Percentiles rank a stretch among this genome's conserved stretches.
phyloP scores from a whole-genome alignment of 1,284 basidiomycete species.

The Nidula niveotomentosa region DNA sequence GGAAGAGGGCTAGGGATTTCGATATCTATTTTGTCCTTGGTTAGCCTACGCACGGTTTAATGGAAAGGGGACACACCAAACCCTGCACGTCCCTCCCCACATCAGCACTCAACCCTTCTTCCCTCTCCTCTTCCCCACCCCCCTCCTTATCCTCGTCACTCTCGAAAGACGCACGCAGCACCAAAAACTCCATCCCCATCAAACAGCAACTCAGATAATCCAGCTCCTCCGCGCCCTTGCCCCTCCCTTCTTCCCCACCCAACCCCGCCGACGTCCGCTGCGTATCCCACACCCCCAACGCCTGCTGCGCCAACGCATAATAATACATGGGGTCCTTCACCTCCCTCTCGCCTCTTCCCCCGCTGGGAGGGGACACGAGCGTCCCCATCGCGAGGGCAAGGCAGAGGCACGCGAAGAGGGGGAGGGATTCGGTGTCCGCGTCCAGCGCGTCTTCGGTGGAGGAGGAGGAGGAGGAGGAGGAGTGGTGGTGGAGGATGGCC shows the following conservation, averaged over 20 bases:
- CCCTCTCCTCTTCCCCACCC: conserved; percentile 41
- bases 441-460: neutral
- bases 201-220: conserved; percentile 23
- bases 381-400: conserved; percentile 59
- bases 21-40: no score
- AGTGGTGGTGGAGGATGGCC: neutral
- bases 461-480: neutral
- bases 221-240: conserved; percentile 17
- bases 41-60: no score
- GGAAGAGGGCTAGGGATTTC: no score
- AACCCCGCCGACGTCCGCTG: conserved; percentile 2
- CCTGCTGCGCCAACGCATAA: conserved; percentile 23
- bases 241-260: neutral
- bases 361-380: conserved; percentile 17
- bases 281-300: conserved; percentile 23
- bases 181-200: conserved; percentile 12
- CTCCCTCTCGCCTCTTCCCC: conserved; percentile 3
- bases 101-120: conserved; percentile 26
- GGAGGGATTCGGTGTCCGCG: conserved; percentile 25
- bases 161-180: conserved; percentile 1
- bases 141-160: conserved; percentile 38
- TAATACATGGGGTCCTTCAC: conserved; percentile 15
- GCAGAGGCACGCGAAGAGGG: conserved; percentile 57
- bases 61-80: no score
- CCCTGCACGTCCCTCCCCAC: no score